These are phyloP conservation scores for Aaosphaeria pasadenensis DNA, from an alignment of 2,329 filamentous ascomycete species.

Conservation along the genomic window DNA sequence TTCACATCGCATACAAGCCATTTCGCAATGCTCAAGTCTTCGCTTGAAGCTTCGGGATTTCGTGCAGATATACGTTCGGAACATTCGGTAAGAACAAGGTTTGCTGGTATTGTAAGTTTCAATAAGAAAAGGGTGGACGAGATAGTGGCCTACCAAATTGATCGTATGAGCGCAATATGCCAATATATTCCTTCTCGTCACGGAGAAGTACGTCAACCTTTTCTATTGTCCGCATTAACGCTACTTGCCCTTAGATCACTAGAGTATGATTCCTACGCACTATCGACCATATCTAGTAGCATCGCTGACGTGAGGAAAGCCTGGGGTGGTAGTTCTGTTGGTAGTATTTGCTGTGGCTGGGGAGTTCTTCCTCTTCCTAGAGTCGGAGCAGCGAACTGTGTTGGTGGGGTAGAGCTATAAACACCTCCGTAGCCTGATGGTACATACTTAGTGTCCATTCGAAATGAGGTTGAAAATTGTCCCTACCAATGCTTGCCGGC, in stretches of 20 bases:
- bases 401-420: conserved; percentile 8
- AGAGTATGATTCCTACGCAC: conserved; percentile 46
- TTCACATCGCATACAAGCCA: conserved; percentile 77
- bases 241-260: background rate
- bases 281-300: conserved; percentile 93
- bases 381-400: conserved; percentile 10
- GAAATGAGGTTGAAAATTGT: background rate
- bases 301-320: conserved; percentile 99
- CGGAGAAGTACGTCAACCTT: conserved; percentile 90
- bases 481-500: conserved; percentile 24
- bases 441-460: conserved; percentile 10
- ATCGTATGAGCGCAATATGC: conserved; percentile 92
- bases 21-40: conserved; percentile 20
- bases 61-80: conserved; percentile 80
- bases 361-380: conserved; percentile 7
- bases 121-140: conserved; percentile 2
- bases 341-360: conserved; percentile 19
- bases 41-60: conserved; percentile 34
- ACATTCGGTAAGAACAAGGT: conserved; percentile 91
- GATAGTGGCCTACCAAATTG: conserved; percentile 73
- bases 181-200: conserved; percentile 90
- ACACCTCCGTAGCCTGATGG: conserved; percentile 32
- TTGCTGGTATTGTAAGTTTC: conserved; percentile 53
- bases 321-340: conserved; percentile 68
- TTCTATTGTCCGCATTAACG: conserved; percentile 56